Evolutionary conservation across 2,329 filamentous ascomycete species (phyloP).

Genomic region (Davidsoniella eucalypti): DNA sequence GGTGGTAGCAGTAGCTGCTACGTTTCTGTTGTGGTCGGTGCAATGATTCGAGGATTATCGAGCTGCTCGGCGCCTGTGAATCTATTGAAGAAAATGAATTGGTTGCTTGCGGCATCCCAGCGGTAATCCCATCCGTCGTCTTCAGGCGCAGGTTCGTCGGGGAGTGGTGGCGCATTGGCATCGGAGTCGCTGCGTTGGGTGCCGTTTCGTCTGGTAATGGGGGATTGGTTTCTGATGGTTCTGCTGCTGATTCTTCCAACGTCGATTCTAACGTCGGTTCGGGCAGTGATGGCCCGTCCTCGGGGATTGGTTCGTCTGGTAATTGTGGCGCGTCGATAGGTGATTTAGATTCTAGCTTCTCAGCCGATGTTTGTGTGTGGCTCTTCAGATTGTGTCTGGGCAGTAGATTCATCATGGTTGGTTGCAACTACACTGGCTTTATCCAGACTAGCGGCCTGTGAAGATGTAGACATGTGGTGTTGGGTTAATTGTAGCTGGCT

Average conservation of each 20-base stretch:
- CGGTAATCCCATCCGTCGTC: conserved; percentile 66
- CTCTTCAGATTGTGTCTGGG: not conserved
- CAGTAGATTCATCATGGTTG: too few relatives aligned
- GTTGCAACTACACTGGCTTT: not conserved
- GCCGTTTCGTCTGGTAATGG: conserved; percentile 12
- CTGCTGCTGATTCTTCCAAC: not conserved
- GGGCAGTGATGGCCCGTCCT: conserved; percentile 1
- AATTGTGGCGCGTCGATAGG: conserved; percentile 1
- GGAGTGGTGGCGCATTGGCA: conserved; percentile 23
- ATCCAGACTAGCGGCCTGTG: too few relatives aligned
- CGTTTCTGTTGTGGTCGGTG: conserved; percentile 20
- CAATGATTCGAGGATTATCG: conserved; percentile 67
- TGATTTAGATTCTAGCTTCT: not conserved
- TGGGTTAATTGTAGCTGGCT: too few relatives aligned
- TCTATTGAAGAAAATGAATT: conserved; percentile 75
- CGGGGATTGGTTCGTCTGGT: conserved; percentile 3
- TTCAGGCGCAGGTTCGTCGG: conserved; percentile 31
- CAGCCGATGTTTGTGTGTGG: not conserved
- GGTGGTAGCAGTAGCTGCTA: conserved; percentile 16
- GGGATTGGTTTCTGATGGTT: conserved; percentile 8
- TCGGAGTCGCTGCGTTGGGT: not conserved
- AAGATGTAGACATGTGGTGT: too few relatives aligned
- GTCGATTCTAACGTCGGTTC: not conserved
- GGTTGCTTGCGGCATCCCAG: conserved; percentile 52
- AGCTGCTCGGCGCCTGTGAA: conserved; percentile 62